phyloP scores from a whole-genome alignment of 805 yeast species.

The Candida insectalens region DNA sequence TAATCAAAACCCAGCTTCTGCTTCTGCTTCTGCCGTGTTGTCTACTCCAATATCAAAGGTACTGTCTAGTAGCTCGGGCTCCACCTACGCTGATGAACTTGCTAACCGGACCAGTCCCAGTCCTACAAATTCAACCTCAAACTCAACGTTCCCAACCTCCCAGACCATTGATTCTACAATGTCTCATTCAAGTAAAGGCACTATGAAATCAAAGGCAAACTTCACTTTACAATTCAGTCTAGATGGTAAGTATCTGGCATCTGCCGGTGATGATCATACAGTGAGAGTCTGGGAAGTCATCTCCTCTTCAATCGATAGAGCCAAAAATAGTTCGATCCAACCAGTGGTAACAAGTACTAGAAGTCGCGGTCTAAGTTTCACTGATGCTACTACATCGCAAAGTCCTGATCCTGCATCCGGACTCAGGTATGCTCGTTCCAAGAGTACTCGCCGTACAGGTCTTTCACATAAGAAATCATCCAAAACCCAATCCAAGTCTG shows the following conservation, averaged over 20 bases:
- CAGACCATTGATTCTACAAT: not conserved
- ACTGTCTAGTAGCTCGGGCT: too few relatives aligned
- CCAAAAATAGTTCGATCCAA: slow-evolving; percentile 2
- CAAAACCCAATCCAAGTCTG: not conserved
- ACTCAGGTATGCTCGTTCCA: not conserved
- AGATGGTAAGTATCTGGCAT: slow-evolving; percentile 78
- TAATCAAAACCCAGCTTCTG: too few relatives aligned
- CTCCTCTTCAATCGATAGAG: slow-evolving; percentile 58
- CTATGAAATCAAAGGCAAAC: slow-evolving; percentile 31
- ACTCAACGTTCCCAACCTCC: too few relatives aligned
- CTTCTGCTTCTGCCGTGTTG: not conserved
- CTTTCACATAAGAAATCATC: too few relatives aligned
- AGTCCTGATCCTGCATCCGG: not conserved
- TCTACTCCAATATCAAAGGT: too few relatives aligned
- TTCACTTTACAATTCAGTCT: slow-evolving; percentile 64
- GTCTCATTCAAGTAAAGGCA: not conserved
- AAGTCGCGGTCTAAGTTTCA: too few relatives aligned
- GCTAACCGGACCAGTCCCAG: not conserved
- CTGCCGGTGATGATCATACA: slow-evolving; percentile 69
- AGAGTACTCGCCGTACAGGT: not conserved
- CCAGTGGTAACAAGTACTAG: too few relatives aligned
- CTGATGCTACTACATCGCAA: not conserved
- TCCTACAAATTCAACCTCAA: not conserved
- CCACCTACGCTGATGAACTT: too few relatives aligned
- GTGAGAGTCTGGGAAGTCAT: slow-evolving; percentile 76